Base-by-base conservation (phyloP, 768 basidiomycete species). In the Tylopilus intermedius region DNA sequence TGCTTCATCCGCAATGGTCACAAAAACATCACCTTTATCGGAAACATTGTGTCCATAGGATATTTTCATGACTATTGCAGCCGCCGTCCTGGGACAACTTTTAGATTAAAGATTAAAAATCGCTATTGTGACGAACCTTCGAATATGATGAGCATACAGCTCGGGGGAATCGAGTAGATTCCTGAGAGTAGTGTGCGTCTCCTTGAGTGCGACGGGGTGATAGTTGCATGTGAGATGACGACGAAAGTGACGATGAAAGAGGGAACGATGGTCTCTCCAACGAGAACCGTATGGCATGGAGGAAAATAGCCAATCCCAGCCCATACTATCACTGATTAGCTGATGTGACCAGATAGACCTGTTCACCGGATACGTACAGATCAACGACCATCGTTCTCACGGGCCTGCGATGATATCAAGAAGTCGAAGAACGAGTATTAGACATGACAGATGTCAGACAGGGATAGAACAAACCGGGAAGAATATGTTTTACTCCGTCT, bases 281-380 rank as follows among this genome's bases (percentile, higher is more conserved):
- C 51, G 59, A 9, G 43, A 53, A 11, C 76, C 75, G 44, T 71
- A 76, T 5, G 63, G 62, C 60, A 74, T 66, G n/a, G 70, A 65
- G 1, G 74, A 75, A 56, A 77, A 72, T 5, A 76, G 57, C 76
- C 76, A 78, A 53, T 74, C 68, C 71, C 72, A 79, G 6, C 77
- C 77, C 56, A 78, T 75, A 42, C 76, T 78, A 42, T 24, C 9
- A 5, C 14, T 35, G 39, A 41, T 51, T 4, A 51, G 48, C 30
- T 22, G 22, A 37, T 24, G 18, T 18, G 29, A 35, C 27, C 22
- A 22, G 29, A 27, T 18, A 14, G 21, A 15, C n/a, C 4, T 43
- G 33, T 10, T 37, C 39, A 24, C 48, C 45, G 9, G 22, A 47
- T 45, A 63, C 72, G 45, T 51, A 78, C 77, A 77, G 55, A 32